Percentiles rank a stretch among this genome's conserved stretches.
phyloP scores from a whole-genome alignment of 805 yeast genomes.

The Danielia oregonensis region DNA sequence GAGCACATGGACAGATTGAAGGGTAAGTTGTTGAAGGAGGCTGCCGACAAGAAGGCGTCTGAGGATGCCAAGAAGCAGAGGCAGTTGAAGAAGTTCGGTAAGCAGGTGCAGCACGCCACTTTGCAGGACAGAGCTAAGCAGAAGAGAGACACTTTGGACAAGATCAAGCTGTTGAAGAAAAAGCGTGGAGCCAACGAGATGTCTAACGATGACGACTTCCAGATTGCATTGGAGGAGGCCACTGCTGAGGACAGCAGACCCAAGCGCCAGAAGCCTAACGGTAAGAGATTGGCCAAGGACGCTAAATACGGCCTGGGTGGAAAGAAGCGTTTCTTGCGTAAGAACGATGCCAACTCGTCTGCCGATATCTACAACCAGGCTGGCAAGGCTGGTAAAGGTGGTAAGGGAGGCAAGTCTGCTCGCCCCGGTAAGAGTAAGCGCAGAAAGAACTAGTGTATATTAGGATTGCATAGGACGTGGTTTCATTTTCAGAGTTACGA shows the following conservation, averaged over 20 bases:
- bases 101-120: constrained; percentile 92
- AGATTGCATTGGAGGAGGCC: constrained; percentile 90
- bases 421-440: constrained; percentile 45
- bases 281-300: constrained; percentile 68
- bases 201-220: constrained; percentile 66
- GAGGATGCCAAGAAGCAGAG: constrained; percentile 95
- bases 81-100: constrained; percentile 93
- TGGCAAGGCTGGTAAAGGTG: constrained; percentile 13
- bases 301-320: constrained; percentile 77
- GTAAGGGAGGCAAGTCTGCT: constrained; percentile 18
- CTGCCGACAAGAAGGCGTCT: constrained; percentile 79
- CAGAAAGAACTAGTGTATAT: constrained; percentile 9
- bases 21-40: constrained; percentile 73
- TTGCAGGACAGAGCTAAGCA: constrained; percentile 91
- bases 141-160: constrained; percentile 84
- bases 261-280: constrained; percentile 55
- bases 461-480: not conserved
- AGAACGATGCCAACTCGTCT: constrained; percentile 69
- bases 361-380: constrained; percentile 46
- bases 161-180: constrained; percentile 85
- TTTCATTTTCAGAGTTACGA: too few species aligned
- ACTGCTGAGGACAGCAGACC: constrained; percentile 54
- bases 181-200: constrained; percentile 80
- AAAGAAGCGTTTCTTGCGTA: constrained; percentile 66
- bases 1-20: constrained; percentile 96